Evolutionary conservation across 768 basidiomycete species (phyloP), one percentile per base, ranked within the genome.

Genomic region (Coprinopsis sp.): DNA sequence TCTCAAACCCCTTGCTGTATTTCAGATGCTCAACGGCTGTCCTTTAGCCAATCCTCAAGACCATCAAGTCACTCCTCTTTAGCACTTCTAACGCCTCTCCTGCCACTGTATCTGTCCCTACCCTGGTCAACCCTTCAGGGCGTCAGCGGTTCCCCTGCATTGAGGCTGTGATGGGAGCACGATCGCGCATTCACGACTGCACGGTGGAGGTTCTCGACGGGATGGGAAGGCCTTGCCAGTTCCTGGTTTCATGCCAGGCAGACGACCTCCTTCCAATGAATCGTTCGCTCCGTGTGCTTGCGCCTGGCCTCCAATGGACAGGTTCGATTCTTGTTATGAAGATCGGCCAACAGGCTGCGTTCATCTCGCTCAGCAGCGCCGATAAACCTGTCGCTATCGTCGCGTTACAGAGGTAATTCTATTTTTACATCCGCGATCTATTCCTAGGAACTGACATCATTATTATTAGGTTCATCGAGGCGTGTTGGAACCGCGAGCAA

Each of bases 301-400:
- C 34, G n/a, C 34, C 34, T 6, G 14, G 14, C 21, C n/a, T 6
- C n/a, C 6, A 36, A 7, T n/a, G 34, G 34, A 21, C 6, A 6
- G 34, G 34, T n/a, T 36, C 34, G 34, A 6, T 36, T n/a, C n/a
- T 36, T n/a, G 34, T 36, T n/a, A 36, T 36, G 34, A 36, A 36
- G 34, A 36, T 36, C n/a, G 34, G 34, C 6, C 34, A 36, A n/a
- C 34, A n/a, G 6, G n/a, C 34, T 36, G 21, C 34, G 5, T 36
- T 36, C 14, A 21, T 36, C 6, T 16, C n/a, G 34, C 34, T 36
- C 6, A 16, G n/a, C 34, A 21, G 6, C 14, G 34, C 34, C 5
- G 34, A 36, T 21, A 36, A 36, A 21, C n/a, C n/a, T 6, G 14
- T n/a, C n/a, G 34, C 34, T n/a, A 36, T 21, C n/a, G 5, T n/a